Base-by-base conservation (phyloP, 495 filamentous ascomycete species). In the Halenospora varia region DNA sequence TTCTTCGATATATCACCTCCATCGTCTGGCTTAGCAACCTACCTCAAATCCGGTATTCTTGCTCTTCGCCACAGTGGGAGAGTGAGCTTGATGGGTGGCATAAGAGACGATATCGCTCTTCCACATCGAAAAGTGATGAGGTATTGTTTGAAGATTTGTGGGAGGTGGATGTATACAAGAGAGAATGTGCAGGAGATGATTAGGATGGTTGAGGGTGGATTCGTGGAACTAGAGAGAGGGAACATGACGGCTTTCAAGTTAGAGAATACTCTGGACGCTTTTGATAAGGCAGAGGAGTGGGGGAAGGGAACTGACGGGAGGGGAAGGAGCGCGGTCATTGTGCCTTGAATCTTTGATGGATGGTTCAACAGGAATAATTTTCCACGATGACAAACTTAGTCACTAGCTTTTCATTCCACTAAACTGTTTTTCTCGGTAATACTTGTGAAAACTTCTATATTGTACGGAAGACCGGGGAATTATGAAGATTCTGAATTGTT, bases 111-210 rank as follows among this genome's bases (percentile, higher is more conserved):
- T 29, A 22, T 62, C 3, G 39, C 44, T 1, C 63, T 76, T 11
- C 53, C 35, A 9, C 22, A 66, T n/a, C 29, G 45, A n/a, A 26
- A 49, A 20, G 64, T 77, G 23, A 67, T 77, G 53, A 61, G 66
- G 42, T 68, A 68, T 0, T 71, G 71, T 22, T 53, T 83, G 40
- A 72, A 60, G 6, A 61, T 83, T 29, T 66, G 71, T 25, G 81
- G 79, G 1, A 73, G 73, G 58, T 82, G 67, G 57, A 82, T 83
- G 80, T 82, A 76, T 57, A 72, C 73, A 48, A 48, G 66, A 3
- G 63, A 71, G 23, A 67, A 78, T 59, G 63, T 76, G 0, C 55
- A 53, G 48, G 42, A 45, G 0, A 19, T 79, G 8, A 68, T 80
- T 25, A 71, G 70, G 53, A 62, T 79, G 65, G 58, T 71, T 23